These are phyloP conservation scores for Alternaria novae-zelandiae DNA, from an alignment of 2,329 filamentous ascomycete species.

Conservation along the genomic window DNA sequence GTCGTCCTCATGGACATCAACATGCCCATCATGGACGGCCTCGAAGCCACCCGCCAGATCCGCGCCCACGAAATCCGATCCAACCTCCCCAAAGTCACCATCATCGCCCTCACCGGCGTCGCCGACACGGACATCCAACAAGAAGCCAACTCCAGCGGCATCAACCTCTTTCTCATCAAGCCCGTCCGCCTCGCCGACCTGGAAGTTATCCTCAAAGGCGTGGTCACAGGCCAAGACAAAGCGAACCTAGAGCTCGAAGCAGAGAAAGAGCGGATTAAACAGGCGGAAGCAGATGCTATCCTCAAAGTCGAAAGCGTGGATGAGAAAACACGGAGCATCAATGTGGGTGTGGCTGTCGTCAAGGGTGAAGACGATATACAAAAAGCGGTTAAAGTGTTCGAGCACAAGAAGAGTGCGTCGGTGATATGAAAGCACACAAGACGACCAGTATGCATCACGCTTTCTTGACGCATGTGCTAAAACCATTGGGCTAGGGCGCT, in stretches of 20 bases:
- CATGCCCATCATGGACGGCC: conserved; percentile 49
- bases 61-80: conserved; percentile 56
- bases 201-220: conserved; percentile 48
- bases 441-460: neutral
- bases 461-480: neutral
- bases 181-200: conserved; percentile 56
- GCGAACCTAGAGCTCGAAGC: conserved; percentile 24
- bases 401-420: conserved; percentile 11
- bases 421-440: neutral
- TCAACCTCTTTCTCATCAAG: conserved; percentile 63
- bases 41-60: conserved; percentile 49
- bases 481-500: neutral
- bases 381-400: neutral
- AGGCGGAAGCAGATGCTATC: conserved; percentile 3
- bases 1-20: conserved; percentile 48
- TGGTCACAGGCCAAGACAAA: conserved; percentile 37
- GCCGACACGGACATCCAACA: conserved; percentile 57
- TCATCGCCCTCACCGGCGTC: conserved; percentile 62
- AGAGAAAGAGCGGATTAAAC: conserved; percentile 11
- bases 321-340: conserved; percentile 4
- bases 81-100: conserved; percentile 50
- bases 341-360: conserved; percentile 7
- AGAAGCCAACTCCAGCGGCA: conserved; percentile 60
- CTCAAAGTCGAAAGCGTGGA: neutral
- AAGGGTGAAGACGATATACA: conserved; percentile 2